Conservation (phyloP, 495 filamentous ascomycete species). For the Penicillium diatomitis region DNA sequence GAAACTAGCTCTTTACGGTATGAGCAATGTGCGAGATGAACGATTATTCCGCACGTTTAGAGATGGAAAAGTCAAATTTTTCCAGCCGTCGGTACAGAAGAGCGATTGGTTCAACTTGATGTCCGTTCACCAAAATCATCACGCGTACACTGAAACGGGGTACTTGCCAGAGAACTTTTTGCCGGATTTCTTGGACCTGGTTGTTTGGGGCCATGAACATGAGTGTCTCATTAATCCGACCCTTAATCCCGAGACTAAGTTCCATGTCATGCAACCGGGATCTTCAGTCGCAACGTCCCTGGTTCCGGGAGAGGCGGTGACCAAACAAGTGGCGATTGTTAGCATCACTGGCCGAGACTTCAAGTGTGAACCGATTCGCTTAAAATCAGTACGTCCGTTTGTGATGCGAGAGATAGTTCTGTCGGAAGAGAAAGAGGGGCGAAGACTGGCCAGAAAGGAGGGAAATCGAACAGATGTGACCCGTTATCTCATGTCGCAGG, state of each 20-base stretch:
- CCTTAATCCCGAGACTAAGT: constrained; percentile 75
- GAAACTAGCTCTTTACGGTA: constrained; percentile 88
- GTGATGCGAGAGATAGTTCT: constrained; percentile 77
- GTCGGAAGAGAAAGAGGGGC: constrained; percentile 64
- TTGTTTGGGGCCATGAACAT: constrained; percentile 97
- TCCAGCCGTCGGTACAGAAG: constrained; percentile 71
- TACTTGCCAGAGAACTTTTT: constrained; percentile 94
- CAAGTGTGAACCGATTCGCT: constrained; percentile 64
- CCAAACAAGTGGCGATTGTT: constrained; percentile 84
- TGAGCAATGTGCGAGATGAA: constrained; percentile 96
- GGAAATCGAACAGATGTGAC: constrained; percentile 78
- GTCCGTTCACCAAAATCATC: constrained; percentile 93
- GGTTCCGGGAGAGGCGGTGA: constrained; percentile 77
- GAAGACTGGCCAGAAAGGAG: constrained; percentile 65
- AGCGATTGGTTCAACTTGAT: constrained; percentile 95
- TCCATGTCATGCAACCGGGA: constrained; percentile 94
- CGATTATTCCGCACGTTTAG: constrained; percentile 87
- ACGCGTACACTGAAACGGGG: constrained; percentile 78
- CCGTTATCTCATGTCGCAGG: constrained; percentile 60
- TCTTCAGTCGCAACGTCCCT: constrained; percentile 94
- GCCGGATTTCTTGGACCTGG: constrained; percentile 81
- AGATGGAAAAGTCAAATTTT: constrained; percentile 90
- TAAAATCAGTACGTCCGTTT: constrained; percentile 88
- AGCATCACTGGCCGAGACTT: constrained; percentile 78
- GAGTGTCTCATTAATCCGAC: constrained; percentile 84